A percentile compares a stretch with the other conserved stretches of the same genome.
phyloP scores from a whole-genome alignment of 805 yeast species.

The Blastobotrys attinorum region DNA sequence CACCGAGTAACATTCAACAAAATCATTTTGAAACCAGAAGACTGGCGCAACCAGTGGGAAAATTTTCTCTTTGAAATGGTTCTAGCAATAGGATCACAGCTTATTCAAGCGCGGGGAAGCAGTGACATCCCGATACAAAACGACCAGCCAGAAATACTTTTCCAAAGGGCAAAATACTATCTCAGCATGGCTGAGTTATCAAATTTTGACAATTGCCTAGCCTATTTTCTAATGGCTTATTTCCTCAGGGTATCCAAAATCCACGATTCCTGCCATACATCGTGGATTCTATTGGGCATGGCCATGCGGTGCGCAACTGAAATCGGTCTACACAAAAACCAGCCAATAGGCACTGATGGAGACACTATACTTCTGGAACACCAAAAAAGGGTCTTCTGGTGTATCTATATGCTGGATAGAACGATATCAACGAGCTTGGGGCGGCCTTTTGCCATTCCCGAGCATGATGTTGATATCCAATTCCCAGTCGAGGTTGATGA shows the following conservation, averaged over 20 bases:
- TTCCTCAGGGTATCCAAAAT: too few species aligned
- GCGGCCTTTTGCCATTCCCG: slow-evolving; percentile 10
- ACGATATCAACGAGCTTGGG: slow-evolving; percentile 3
- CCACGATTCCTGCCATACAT: too few species aligned
- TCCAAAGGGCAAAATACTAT: too few species aligned
- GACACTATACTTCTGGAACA: slow-evolving; percentile 6
- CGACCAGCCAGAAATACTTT: too few species aligned
- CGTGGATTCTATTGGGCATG: slow-evolving; percentile 10
- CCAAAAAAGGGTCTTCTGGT: slow-evolving; percentile 5
- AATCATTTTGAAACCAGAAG: too few species aligned
- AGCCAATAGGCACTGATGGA: slow-evolving; percentile 4
- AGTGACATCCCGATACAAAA: too few species aligned
- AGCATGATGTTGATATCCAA: slow-evolving; percentile 10
- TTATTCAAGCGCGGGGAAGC: too few species aligned
- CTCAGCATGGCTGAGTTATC: too few species aligned
- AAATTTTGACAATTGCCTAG: too few species aligned
- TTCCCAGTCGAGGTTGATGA: slow-evolving; percentile 11
- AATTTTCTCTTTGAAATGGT: slow-evolving; percentile 8
- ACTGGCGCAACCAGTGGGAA: slow-evolving; percentile 10
- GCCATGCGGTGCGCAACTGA: slow-evolving; percentile 12
- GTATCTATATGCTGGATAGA: slow-evolving; percentile 8
- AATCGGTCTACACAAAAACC: slow-evolving; percentile 11
- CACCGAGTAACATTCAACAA: too few species aligned
- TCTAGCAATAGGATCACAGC: slow-evolving; percentile 11
- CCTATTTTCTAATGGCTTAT: too few species aligned